Evolutionary conservation across 129 eudicot species (phyloP).

Genomic region (Centella asiatica): DNA sequence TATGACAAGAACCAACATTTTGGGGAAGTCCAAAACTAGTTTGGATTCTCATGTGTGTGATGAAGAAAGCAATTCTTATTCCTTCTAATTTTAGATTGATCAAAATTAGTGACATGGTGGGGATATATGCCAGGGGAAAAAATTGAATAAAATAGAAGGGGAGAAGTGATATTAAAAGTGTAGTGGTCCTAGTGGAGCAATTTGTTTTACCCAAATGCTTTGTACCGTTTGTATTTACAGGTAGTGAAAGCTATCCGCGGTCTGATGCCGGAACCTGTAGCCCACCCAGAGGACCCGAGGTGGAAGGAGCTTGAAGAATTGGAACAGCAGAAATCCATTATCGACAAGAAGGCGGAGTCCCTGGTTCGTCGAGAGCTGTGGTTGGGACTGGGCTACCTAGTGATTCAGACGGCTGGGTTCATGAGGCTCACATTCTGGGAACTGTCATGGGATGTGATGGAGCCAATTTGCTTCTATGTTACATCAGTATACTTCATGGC

Average conservation of each 20-base stretch:
- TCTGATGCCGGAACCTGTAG: slow-evolving; percentile 32
- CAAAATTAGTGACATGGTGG: slow-evolving; percentile 1
- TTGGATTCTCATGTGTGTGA: too few relatives aligned
- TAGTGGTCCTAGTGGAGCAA: slow-evolving; percentile 20
- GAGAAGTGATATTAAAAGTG: not conserved
- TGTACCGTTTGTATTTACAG: slow-evolving; percentile 58
- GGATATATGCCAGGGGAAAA: not conserved
- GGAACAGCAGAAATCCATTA: slow-evolving; percentile 57
- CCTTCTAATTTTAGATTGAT: too few relatives aligned
- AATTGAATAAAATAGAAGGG: not conserved
- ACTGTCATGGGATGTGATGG: slow-evolving; percentile 98
- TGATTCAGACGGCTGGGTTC: slow-evolving; percentile 84
- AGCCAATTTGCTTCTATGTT: slow-evolving; percentile 90
- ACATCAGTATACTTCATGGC: slow-evolving; percentile 83
- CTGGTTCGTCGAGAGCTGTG: slow-evolving; percentile 72
- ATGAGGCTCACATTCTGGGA: slow-evolving; percentile 99
- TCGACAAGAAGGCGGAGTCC: slow-evolving; percentile 55
- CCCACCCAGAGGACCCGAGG: slow-evolving; percentile 30
- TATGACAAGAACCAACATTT: too few relatives aligned
- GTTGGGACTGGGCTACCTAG: slow-evolving; percentile 69
- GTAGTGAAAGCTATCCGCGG: slow-evolving; percentile 71
- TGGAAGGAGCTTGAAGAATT: slow-evolving; percentile 54
- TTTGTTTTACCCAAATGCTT: slow-evolving; percentile 42
- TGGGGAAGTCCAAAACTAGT: too few relatives aligned
- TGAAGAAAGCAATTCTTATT: too few relatives aligned